Evolutionary conservation across 257 asterid species (phyloP), one percentile per base, ranked within the genome.

Genomic region (Vinca minor): DNA sequence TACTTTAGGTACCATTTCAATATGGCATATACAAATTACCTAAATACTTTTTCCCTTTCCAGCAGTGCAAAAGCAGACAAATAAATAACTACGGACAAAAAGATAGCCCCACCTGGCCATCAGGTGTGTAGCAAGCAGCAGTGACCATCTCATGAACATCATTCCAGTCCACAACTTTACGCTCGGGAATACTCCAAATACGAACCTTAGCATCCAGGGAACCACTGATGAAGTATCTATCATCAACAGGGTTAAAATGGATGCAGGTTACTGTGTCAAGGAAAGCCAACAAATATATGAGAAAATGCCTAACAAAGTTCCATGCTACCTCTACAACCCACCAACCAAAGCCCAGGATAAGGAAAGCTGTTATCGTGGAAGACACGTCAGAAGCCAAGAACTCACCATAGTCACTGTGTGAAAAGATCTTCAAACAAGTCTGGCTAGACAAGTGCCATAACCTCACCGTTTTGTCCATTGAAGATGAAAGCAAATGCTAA

Each of bases 71-170:
- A n/a, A n/a, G n/a, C n/a, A n/a, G n/a, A n/a, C n/a, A n/a, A n/a
- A n/a, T n/a, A n/a, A n/a, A n/a, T n/a, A n/a, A n/a, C n/a, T n/a
- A n/a, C n/a, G n/a, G n/a, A n/a, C n/a, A n/a, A n/a, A n/a, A n/a
- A n/a, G n/a, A 42, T 62, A 64, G 69, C 63, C 85, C 76, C 63
- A 93, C 99, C 97, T 87, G 97, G 67, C 99, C 99, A 83, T 93
- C 96, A 1, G 96, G 99, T 35, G 96, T 93, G 77, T 93, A 93
- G 83, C 96, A 87, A 73, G 96, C 99, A 34, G 97, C 96, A 69
- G 99, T 93, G 72, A 93, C 97, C 99, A 93, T 93, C 81, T 93
- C 99, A 73, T 84, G 96, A 73, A 93, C 79, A 82, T 93, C 99
- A 76, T 70, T 84, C 99, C 97, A 93, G 75, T 89, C 97, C 74